These are phyloP conservation scores for Candida loeiensis DNA, from an alignment of 805 yeast species.

Conservation along the genomic window DNA sequence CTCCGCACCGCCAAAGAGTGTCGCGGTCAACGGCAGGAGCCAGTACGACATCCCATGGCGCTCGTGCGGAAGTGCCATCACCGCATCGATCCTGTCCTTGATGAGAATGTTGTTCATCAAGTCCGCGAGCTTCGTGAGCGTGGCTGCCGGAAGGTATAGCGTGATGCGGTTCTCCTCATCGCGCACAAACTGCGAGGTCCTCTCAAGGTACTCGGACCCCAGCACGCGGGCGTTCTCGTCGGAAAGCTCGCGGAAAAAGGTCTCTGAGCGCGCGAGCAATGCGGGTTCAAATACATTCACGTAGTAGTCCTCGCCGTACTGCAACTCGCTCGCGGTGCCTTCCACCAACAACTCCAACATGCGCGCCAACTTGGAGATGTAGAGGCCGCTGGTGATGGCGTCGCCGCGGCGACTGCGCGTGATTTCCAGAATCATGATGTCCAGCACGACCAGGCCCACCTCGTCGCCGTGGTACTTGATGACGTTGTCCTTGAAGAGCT, in stretches of 20 bases:
- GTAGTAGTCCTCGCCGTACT: slow-evolving; percentile 58
- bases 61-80: slow-evolving; percentile 44
- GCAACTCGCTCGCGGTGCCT: slow-evolving; percentile 21
- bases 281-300: slow-evolving; percentile 62
- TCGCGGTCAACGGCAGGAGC: slow-evolving; percentile 37
- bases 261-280: slow-evolving; percentile 51
- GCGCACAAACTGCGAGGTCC: slow-evolving; percentile 48
- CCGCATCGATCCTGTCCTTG: slow-evolving; percentile 51
- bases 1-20: slow-evolving; percentile 10
- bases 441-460: slow-evolving; percentile 50
- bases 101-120: slow-evolving; percentile 60
- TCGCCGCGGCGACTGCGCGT: slow-evolving; percentile 52
- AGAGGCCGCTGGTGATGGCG: slow-evolving; percentile 46
- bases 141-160: slow-evolving; percentile 50
- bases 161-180: slow-evolving; percentile 60
- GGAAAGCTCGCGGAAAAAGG: slow-evolving; percentile 51
- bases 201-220: slow-evolving; percentile 56
- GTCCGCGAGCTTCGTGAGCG: slow-evolving; percentile 51
- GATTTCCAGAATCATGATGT: slow-evolving; percentile 52
- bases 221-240: slow-evolving; percentile 37
- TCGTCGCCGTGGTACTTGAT: slow-evolving; percentile 47
- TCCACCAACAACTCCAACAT: slow-evolving; percentile 71
- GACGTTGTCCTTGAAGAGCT: slow-evolving; percentile 58
- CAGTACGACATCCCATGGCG: slow-evolving; percentile 57
- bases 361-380: slow-evolving; percentile 56